Percentiles rank a stretch among this genome's conserved stretches.
Conservation (phyloP, 2,329 filamentous ascomycete genomes). For the Magnaporthiopsis rhizophila region DNA sequence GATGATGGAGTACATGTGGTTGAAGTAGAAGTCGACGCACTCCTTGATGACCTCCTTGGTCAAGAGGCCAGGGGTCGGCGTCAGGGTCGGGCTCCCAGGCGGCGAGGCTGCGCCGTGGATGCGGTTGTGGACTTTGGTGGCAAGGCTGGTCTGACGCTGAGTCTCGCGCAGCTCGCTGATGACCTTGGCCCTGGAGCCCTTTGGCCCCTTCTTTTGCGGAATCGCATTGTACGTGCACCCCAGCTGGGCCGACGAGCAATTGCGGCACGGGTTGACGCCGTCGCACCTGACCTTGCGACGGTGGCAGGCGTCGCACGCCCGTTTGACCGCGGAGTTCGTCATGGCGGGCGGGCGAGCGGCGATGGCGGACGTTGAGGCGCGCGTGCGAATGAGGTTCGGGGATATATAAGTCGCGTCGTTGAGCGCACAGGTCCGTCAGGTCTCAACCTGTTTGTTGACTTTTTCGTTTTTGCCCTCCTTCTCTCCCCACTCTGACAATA, state of each 20-base stretch:
- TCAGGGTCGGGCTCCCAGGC: slow-evolving; percentile 36
- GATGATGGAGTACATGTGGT: slow-evolving; percentile 55
- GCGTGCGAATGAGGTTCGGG: not conserved
- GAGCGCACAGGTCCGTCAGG: too few relatives aligned
- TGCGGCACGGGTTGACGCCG: slow-evolving; percentile 61
- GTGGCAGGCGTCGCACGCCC: slow-evolving; percentile 65
- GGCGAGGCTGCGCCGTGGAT: slow-evolving; percentile 46
- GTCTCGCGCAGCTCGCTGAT: slow-evolving; percentile 65
- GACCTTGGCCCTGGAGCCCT: slow-evolving; percentile 66
- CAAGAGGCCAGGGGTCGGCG: slow-evolving; percentile 52
- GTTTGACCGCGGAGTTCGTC: slow-evolving; percentile 43
- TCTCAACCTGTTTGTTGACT: not conserved
- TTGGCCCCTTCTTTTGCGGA: slow-evolving; percentile 69
- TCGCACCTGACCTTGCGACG: slow-evolving; percentile 69
- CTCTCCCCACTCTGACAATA: not conserved
- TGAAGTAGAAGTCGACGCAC: slow-evolving; percentile 61
- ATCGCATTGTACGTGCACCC: slow-evolving; percentile 68
- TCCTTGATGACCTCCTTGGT: slow-evolving; percentile 56
- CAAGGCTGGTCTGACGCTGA: slow-evolving; percentile 57
- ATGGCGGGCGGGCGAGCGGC: slow-evolving; percentile 19
- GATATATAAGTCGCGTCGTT: not conserved
- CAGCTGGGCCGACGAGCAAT: slow-evolving; percentile 59
- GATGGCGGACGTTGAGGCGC: too few relatives aligned
- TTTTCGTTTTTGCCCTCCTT: not conserved
- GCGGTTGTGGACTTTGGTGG: slow-evolving; percentile 52